phyloP scores from a whole-genome alignment of 768 basidiomycete genomes.

The Polyporus arcularius region DNA sequence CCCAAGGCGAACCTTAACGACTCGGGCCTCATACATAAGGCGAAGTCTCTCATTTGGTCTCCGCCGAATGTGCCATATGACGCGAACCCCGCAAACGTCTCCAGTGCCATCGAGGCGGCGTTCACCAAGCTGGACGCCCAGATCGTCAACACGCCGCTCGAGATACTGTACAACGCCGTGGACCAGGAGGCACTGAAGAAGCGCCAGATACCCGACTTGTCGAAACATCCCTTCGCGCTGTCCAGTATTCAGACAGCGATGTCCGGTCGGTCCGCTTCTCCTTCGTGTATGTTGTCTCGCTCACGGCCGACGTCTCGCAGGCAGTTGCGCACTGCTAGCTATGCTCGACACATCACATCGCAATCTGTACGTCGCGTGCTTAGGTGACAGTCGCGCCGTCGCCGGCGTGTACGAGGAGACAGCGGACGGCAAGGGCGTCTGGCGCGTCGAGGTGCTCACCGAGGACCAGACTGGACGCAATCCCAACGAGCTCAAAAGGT shows the following conservation, averaged over 20 bases:
- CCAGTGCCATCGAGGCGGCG: conserved; percentile 70
- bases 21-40: conserved; percentile 32
- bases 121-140: conserved; percentile 86
- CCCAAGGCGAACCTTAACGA: conserved; percentile 31
- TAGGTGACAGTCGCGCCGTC: conserved; percentile 94
- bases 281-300: neutral
- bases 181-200: conserved; percentile 49
- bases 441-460: conserved; percentile 91
- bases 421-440: conserved; percentile 64
- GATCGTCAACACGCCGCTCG: conserved; percentile 76
- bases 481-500: conserved; percentile 83
- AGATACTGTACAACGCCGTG: conserved; percentile 61
- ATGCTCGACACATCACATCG: conserved; percentile 81
- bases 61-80: conserved; percentile 34
- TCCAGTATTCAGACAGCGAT: conserved; percentile 82
- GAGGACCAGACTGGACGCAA: conserved; percentile 98
- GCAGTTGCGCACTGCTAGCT: conserved; percentile 90
- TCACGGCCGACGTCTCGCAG: conserved; percentile 35
- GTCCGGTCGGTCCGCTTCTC: conserved; percentile 48
- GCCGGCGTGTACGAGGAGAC: conserved; percentile 87
- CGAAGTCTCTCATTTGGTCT: conserved; percentile 42
- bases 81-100: conserved; percentile 54
- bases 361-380: conserved; percentile 86
- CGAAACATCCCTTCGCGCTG: conserved; percentile 67
- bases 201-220: conserved; percentile 62